phyloP scores from a whole-genome alignment of 352 stramenopile genomes.

The Thraustotheca clavata region DNA sequence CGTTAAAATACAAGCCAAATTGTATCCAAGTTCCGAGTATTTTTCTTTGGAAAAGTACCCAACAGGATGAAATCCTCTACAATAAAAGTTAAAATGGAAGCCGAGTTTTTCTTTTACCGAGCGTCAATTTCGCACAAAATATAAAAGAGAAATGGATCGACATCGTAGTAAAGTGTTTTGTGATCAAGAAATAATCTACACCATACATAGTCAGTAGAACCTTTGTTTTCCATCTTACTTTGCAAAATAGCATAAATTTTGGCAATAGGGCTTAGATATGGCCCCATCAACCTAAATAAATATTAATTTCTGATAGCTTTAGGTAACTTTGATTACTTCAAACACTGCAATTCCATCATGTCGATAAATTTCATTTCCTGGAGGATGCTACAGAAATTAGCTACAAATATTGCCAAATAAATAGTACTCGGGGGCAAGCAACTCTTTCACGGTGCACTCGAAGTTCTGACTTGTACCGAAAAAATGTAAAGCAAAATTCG shows the following conservation, averaged over 20 bases:
- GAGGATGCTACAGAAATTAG: slow-evolving; percentile 41
- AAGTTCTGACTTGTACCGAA: slow-evolving; percentile 66
- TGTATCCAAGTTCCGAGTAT: slow-evolving; percentile 96
- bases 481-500: slow-evolving; percentile 86
- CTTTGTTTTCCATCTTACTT: slow-evolving; percentile 57
- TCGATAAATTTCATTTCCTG: slow-evolving; percentile 90
- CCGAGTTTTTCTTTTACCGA: too few species aligned
- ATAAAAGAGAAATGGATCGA: slow-evolving; percentile 99
- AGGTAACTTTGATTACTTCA: slow-evolving; percentile 34
- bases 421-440: slow-evolving; percentile 48
- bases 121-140: slow-evolving; percentile 94
- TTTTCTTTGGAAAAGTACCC: slow-evolving; percentile 99
- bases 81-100: too few species aligned
- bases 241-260: slow-evolving; percentile 98
- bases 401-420: too few species aligned
- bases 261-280: slow-evolving; percentile 95
- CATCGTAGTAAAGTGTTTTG: slow-evolving; percentile 99
- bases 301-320: not conserved
- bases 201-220: not conserved
- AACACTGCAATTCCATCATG: slow-evolving; percentile 94
- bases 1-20: slow-evolving; percentile 99
- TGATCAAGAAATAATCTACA: slow-evolving; percentile 96
- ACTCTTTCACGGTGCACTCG: slow-evolving; percentile 53
- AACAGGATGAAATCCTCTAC: slow-evolving; percentile 86
- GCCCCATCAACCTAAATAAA: slow-evolving; percentile 88